Evolutionary conservation across 1,284 basidiomycete genomes (phyloP).

Genomic region (Apiotrichum veenhuisii): DNA sequence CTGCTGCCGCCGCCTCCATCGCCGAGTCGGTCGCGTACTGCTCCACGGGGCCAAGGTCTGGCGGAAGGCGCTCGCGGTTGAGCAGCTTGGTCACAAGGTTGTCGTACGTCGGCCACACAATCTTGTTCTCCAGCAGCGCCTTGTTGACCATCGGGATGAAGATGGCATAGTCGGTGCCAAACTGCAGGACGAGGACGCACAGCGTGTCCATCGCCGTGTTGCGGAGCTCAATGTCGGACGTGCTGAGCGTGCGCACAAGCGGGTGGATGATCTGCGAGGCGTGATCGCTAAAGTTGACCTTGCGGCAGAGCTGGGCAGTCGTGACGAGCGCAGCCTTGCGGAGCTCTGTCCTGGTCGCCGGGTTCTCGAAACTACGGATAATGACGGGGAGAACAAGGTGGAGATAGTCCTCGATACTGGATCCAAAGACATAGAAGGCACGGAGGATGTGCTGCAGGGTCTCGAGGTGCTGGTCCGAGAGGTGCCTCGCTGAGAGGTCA

Average conservation of each 20-base stretch:
- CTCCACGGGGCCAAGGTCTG: slow-evolving; percentile 53
- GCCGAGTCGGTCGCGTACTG: slow-evolving; percentile 41
- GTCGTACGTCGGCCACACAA: slow-evolving; percentile 84
- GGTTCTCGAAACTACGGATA: slow-evolving; percentile 83
- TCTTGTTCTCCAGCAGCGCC: slow-evolving; percentile 70
- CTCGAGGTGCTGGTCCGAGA: slow-evolving; percentile 75
- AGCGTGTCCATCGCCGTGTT: slow-evolving; percentile 89
- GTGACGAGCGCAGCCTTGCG: slow-evolving; percentile 88
- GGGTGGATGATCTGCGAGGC: slow-evolving; percentile 97
- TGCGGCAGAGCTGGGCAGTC: slow-evolving; percentile 82
- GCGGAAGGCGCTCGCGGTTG: slow-evolving; percentile 86
- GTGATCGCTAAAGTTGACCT: slow-evolving; percentile 99
- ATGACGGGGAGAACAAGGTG: slow-evolving; percentile 96
- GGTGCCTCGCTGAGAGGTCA: slow-evolving; percentile 55
- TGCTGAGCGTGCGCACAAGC: slow-evolving; percentile 78
- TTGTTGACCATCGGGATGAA: slow-evolving; percentile 97
- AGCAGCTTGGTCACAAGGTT: slow-evolving; percentile 81
- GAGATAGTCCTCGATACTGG: slow-evolving; percentile 96
- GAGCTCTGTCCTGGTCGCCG: slow-evolving; percentile 68
- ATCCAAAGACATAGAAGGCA: slow-evolving; percentile 90
- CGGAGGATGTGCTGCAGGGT: slow-evolving; percentile 74
- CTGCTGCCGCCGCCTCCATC: slow-evolving; percentile 51
- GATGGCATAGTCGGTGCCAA: slow-evolving; percentile 94
- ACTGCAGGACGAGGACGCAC: slow-evolving; percentile 84
- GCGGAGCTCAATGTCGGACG: slow-evolving; percentile 73